Evolutionary conservation across 345 rosid genomes (phyloP), one percentile per base, ranked within the genome.

Genomic region (Passiflora organensis): DNA sequence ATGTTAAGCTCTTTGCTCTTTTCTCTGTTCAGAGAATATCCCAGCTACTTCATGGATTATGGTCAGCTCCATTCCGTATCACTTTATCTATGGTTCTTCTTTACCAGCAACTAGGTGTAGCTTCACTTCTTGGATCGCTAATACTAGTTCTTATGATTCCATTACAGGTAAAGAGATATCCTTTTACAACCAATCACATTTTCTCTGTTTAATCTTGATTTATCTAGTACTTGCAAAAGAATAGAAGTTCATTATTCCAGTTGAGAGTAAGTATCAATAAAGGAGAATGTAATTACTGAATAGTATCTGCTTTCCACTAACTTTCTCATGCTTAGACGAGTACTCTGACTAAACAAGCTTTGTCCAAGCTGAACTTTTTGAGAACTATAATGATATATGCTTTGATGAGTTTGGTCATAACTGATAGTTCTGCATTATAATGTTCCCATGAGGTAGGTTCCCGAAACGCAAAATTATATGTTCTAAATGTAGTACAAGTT

Each of bases 41-140:
- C 51, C 68, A 47, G 52, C 73, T 16, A 32, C 64, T 69, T 48
- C 73, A 69, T 52, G 63, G 50, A 18, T 52, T 69, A 41, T 69
- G 73, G 73, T 69, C 73, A 10, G 60, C 68, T 9, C 73, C 73
- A 46, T 69, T 69, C 53, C 59, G 73, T 28, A 69, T 69, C 68
- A 69, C 60, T 6, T 23, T 69, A 12, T 38, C 68, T 24, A 69
- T 69, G 73, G 60, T 63, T 53, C 73, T 69, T 16, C 68, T 69
- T 45, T 69, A 63, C 51, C 73, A 69, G 17, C 73, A 69, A 52
- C 15, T 69, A 13, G 73, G 73, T 56, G 68, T 53, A 62, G 59
- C 73, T 41, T 62, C 73, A 44, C 68, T 69, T 63, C 53, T 63
- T 45, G 68, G 64, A 22, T 69, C 64, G 2, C 20, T 63, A 20